Conservation (phyloP, 2,329 filamentous ascomycete genomes). For the Penicillium sp. region DNA sequence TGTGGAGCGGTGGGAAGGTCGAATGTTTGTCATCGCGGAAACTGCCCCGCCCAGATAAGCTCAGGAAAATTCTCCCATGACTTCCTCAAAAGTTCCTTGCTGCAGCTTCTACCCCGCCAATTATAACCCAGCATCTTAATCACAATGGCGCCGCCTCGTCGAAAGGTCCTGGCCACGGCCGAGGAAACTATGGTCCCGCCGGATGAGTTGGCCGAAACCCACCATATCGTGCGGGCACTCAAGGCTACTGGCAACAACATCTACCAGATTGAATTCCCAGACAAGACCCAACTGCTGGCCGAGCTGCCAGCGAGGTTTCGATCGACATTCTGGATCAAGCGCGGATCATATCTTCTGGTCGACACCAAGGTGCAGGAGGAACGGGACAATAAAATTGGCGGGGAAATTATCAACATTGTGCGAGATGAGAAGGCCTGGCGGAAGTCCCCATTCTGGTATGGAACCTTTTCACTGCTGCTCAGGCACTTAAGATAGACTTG, state of each 20-base stretch:
- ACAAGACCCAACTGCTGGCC: conserved; percentile 68
- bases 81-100: not conserved
- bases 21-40: conserved; percentile 13
- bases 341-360: conserved; percentile 83
- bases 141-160: conserved; percentile 73
- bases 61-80: conserved; percentile 5
- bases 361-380: conserved; percentile 70
- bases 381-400: conserved; percentile 75
- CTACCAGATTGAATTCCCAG: conserved; percentile 76
- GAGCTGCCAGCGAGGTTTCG: conserved; percentile 86
- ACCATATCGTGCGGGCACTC: conserved; percentile 75
- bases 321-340: conserved; percentile 90
- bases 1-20: not conserved
- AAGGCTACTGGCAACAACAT: conserved; percentile 88
- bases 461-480: conserved; percentile 7
- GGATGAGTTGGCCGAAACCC: conserved; percentile 53
- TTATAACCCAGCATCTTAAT: not conserved
- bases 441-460: conserved; percentile 84
- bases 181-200: conserved; percentile 71
- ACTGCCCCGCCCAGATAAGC: conserved; percentile 26
- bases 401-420: conserved; percentile 92
- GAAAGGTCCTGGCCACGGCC: conserved; percentile 75
- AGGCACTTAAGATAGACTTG: not conserved
- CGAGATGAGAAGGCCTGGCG: conserved; percentile 90
- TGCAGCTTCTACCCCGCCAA: not conserved